Evolutionary conservation across 257 asterid genomes (phyloP).

Genomic region (Ajuga chamaepitys): DNA sequence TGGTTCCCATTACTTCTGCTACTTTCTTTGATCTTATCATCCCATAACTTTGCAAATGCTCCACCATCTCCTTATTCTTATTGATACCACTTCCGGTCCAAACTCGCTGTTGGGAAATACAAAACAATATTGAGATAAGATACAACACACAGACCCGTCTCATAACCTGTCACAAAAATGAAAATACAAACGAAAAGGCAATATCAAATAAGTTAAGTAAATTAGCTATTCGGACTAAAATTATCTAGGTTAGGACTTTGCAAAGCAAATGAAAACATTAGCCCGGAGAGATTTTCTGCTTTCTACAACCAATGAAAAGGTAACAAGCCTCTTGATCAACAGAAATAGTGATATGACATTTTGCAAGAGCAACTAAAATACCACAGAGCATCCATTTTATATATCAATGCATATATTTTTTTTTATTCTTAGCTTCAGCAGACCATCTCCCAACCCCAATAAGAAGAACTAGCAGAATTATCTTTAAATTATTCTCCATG

Average conservation of each 20-base stretch:
- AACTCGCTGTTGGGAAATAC: slow-evolving; percentile 49
- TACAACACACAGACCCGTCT: slow-evolving; percentile 25
- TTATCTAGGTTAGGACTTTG: neutral
- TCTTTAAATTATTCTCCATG: neutral
- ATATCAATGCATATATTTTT: neutral
- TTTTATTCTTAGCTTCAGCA: neutral
- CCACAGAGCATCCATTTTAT: neutral
- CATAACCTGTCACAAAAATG: slow-evolving; percentile 27
- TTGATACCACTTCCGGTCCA: slow-evolving; percentile 39
- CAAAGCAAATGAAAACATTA: neutral
- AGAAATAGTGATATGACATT: neutral
- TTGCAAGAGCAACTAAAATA: neutral
- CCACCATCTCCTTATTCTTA: slow-evolving; percentile 58
- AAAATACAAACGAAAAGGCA: slow-evolving; percentile 2
- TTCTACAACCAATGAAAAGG: neutral
- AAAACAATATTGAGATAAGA: slow-evolving; percentile 37
- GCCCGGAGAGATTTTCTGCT: neutral
- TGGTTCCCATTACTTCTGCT: slow-evolving; percentile 69
- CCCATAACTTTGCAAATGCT: slow-evolving; percentile 46
- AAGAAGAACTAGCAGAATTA: no score
- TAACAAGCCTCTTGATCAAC: neutral
- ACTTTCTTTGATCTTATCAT: slow-evolving; percentile 50
- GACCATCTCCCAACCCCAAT: neutral
- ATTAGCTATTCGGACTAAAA: neutral
- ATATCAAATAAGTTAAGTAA: neutral